Conservation (phyloP, 2,329 filamentous ascomycete genomes). For the Penicillium freii region DNA sequence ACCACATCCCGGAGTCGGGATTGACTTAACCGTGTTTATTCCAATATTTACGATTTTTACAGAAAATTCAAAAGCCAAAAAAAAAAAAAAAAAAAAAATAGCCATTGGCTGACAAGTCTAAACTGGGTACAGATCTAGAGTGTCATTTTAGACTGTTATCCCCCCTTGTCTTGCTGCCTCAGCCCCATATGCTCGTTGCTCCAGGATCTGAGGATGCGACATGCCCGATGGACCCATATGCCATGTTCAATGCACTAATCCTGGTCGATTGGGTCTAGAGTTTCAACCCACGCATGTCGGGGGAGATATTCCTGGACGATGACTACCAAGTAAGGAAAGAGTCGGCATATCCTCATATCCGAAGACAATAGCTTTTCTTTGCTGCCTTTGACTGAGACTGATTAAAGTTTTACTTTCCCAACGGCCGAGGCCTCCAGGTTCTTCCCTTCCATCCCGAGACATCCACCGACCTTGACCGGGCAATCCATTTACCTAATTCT, state of each 20-base stretch:
- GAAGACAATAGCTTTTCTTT: neutral
- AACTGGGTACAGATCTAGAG: slow-evolving; percentile 6
- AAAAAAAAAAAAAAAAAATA: neutral
- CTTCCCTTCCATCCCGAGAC: slow-evolving; percentile 9
- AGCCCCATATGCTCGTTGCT: slow-evolving; percentile 19
- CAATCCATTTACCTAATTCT: neutral
- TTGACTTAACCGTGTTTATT: slow-evolving; percentile 2
- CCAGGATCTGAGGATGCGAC: slow-evolving; percentile 20
- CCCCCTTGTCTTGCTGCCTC: slow-evolving; percentile 14
- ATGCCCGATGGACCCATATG: neutral
- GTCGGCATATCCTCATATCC: neutral
- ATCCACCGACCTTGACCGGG: slow-evolving; percentile 5
- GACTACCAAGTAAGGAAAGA: neutral
- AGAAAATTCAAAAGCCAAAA: neutral
- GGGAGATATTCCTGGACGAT: neutral
- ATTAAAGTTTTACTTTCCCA: slow-evolving; percentile 7
- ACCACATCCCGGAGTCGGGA: slow-evolving; percentile 9
- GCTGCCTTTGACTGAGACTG: neutral
- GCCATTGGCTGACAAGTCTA: slow-evolving; percentile 11
- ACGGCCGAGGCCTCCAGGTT: slow-evolving; percentile 3
- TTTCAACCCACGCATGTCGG: neutral
- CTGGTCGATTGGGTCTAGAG: slow-evolving; percentile 6
- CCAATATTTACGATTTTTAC: slow-evolving; percentile 9
- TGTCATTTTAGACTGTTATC: slow-evolving; percentile 14
- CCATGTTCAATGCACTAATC: neutral